Conservation (phyloP, 2,329 filamentous ascomycete genomes). For the Fonsecaea erecta region DNA sequence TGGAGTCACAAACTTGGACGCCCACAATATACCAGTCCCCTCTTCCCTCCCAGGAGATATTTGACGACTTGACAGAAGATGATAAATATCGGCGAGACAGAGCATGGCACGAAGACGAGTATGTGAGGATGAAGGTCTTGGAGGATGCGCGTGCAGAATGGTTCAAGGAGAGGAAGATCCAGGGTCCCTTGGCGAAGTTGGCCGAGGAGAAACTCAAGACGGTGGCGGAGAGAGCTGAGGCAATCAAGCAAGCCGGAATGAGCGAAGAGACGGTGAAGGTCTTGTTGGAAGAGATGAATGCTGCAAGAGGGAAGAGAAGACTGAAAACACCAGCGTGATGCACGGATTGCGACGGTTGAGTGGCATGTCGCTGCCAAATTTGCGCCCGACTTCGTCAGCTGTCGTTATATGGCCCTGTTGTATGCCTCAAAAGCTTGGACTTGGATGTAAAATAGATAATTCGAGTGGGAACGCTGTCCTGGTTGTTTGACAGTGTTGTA, state of each 20-base stretch:
- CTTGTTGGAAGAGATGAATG: slow-evolving; percentile 11
- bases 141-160: slow-evolving; percentile 36
- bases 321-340: neutral
- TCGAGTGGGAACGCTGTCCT: neutral
- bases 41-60: slow-evolving; percentile 19
- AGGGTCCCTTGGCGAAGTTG: slow-evolving; percentile 23
- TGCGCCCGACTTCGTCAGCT: neutral
- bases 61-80: slow-evolving; percentile 23
- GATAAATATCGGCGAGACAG: slow-evolving; percentile 25
- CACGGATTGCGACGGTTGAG: neutral
- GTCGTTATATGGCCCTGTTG: neutral
- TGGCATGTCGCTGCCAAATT: neutral
- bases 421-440: neutral
- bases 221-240: slow-evolving; percentile 15
- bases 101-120: slow-evolving; percentile 33
- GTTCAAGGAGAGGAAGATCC: slow-evolving; percentile 31
- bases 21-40: slow-evolving; percentile 25
- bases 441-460: neutral
- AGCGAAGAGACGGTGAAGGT: slow-evolving; percentile 15
- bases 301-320: slow-evolving; percentile 10
- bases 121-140: slow-evolving; percentile 35
- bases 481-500: neutral
- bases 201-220: slow-evolving; percentile 16
- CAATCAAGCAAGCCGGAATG: slow-evolving; percentile 18
- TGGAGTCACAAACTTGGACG: slow-evolving; percentile 59